These are phyloP conservation scores for Termitomyces heimii DNA, from an alignment of 768 basidiomycete genomes.

Conservation along the genomic window DNA sequence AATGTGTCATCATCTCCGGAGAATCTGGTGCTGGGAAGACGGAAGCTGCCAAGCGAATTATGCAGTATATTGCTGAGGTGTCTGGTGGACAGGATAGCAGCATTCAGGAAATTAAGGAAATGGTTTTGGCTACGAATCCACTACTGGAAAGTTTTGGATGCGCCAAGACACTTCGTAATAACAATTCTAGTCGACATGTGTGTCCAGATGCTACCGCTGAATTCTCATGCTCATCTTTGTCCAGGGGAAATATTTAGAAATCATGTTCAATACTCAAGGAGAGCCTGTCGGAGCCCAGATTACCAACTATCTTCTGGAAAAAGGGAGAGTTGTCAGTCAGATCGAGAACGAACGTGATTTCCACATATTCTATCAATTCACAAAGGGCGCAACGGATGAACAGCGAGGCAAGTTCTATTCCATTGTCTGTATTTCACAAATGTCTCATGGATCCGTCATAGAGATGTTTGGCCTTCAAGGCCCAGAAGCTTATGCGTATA, in stretches of 20 bases:
- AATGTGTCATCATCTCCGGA: slow-evolving; percentile 99
- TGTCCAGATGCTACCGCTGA: slow-evolving; percentile 24
- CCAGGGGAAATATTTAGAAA: slow-evolving; percentile 98
- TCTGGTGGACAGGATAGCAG: slow-evolving; percentile 84
- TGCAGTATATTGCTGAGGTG: slow-evolving; percentile 99
- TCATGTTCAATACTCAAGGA: slow-evolving; percentile 94
- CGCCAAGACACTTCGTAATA: slow-evolving; percentile 97
- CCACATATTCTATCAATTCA: slow-evolving; percentile 99
- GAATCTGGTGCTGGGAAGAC: slow-evolving; percentile 99
- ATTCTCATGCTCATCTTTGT: slow-evolving; percentile 10
- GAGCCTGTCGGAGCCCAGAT: slow-evolving; percentile 97
- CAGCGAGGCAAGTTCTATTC: slow-evolving; percentile 66
- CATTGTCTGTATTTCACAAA: neutral
- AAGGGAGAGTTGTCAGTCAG: slow-evolving; percentile 94
- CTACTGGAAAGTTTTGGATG: slow-evolving; percentile 97
- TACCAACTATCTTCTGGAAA: slow-evolving; percentile 97
- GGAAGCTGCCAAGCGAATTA: slow-evolving; percentile 97
- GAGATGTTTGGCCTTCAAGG: slow-evolving; percentile 95
- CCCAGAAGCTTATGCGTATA: slow-evolving; percentile 93
- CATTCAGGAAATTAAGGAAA: slow-evolving; percentile 98
- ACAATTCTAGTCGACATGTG: slow-evolving; percentile 98
- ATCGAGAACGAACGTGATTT: slow-evolving; percentile 96
- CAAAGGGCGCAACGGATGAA: slow-evolving; percentile 85
- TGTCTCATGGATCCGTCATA: slow-evolving; percentile 25
- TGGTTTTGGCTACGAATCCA: slow-evolving; percentile 98